Evolutionary conservation across 495 filamentous ascomycete genomes (phyloP), one percentile per base, ranked within the genome.

Genomic region (Bacidia rubella): DNA sequence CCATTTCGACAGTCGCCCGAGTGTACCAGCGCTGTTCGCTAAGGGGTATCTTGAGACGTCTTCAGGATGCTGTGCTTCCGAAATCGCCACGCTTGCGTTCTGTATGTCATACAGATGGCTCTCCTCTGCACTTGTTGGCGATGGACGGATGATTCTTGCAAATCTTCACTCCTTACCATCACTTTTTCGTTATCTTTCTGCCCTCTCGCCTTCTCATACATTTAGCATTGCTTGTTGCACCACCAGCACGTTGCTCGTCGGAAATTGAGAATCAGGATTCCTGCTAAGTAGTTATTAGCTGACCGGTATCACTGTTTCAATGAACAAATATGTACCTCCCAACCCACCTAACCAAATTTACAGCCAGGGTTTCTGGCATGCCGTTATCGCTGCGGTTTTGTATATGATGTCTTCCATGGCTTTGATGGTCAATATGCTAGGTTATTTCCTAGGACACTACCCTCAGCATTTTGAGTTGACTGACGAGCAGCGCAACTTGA

Each of bases 331-430:
- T 56, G 66, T 65, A 12, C 74, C 80, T 17, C 85, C 85, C 1
- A 59, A 70, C 10, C 63, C 71, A 9, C 77, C 80, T 0, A 63
- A 72, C 17, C 62, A 86, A 52, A 73, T 74, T 0, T 90, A 82
- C 62, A 83, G 83, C 0, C 81, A 88, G 62, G 83, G 82, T 0
- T 90, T 78, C 57, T 88, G 83, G 82, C 79, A 87, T 64, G 85
- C 80, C 5, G 71, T 89, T 19, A 77, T 87, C 29, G 82, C 85
- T 2, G 76, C 82, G 0, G 60, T 66, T 7, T 68, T 86, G 9
- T 89, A 89, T 58, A 67, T 84, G 11, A 55, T 84, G 10, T 76
- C 81, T 39, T 76, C 74, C 23, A 63, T 76, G 58, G 69, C 84
- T 4, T 62, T 90, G 2, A 80, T 85, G 73, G 63, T 87, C 53